Conservation (phyloP, 2,329 filamentous ascomycete genomes). For the Cladosporium phlei region DNA sequence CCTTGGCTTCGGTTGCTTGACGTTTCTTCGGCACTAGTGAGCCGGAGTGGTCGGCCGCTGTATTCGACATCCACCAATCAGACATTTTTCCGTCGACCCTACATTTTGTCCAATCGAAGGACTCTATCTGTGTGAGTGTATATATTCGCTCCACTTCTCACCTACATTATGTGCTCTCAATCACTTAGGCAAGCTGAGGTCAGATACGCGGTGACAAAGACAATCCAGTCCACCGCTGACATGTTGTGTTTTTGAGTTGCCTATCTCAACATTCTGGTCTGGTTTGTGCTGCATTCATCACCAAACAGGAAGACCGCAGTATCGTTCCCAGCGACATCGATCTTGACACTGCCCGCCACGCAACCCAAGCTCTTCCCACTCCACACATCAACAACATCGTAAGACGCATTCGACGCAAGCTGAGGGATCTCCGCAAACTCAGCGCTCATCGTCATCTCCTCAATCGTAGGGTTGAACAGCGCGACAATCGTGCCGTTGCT, state of each 20-base stretch:
- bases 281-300: background rate
- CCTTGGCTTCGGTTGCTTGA: constrained; percentile 8
- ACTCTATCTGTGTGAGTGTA: no score
- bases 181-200: no score
- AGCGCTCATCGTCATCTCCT: constrained; percentile 34
- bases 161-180: no score
- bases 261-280: background rate
- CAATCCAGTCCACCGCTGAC: no score
- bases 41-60: no score
- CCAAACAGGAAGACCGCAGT: constrained; percentile 18
- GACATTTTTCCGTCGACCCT: background rate
- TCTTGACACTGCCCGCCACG: constrained; percentile 10
- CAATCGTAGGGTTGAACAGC: constrained; percentile 42
- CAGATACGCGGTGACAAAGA: no score
- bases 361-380: constrained; percentile 36
- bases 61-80: constrained; percentile 6
- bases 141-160: no score
- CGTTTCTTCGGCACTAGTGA: constrained; percentile 1
- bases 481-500: constrained; percentile 44
- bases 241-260: background rate
- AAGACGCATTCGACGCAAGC: constrained; percentile 30
- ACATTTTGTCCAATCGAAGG: no score
- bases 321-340: constrained; percentile 25
- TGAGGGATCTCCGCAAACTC: constrained; percentile 43
- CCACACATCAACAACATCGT: constrained; percentile 46